A percentile compares a stretch with the other conserved stretches of the same genome.
phyloP scores from a whole-genome alignment of 768 basidiomycete genomes.

The Trametes coccinea region DNA sequence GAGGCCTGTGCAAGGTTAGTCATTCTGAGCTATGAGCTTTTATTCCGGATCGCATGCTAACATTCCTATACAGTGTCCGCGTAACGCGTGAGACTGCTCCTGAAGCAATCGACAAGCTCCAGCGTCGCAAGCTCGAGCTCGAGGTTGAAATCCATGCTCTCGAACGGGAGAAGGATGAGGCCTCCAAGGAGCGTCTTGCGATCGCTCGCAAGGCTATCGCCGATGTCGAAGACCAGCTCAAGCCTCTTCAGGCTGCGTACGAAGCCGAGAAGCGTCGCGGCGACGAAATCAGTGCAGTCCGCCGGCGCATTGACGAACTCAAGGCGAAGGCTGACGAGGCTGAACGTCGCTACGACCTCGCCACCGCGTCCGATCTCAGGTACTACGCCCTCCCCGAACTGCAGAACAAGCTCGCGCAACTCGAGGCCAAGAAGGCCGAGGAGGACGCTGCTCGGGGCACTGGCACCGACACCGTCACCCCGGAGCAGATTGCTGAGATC shows the following conservation, averaged over 20 bases:
- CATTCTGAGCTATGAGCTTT: background rate
- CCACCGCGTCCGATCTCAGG: conserved; percentile 81
- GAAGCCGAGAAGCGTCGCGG: conserved; percentile 83
- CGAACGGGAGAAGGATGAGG: conserved; percentile 87
- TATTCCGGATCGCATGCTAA: conserved; percentile 9
- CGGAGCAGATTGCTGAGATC: conserved; percentile 92
- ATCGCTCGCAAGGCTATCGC: conserved; percentile 75
- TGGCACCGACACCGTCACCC: conserved; percentile 70
- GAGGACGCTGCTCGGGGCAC: conserved; percentile 60
- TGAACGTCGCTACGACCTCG: conserved; percentile 78
- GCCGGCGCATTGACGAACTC: conserved; percentile 86
- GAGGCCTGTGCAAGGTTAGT: conserved; percentile 86
- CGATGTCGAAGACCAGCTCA: conserved; percentile 81
- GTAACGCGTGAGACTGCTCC: conserved; percentile 94
- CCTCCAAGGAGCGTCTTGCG: conserved; percentile 81
- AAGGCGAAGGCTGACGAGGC: conserved; percentile 92
- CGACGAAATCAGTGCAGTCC: conserved; percentile 74
- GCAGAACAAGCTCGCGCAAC: conserved; percentile 65
- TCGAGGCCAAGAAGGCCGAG: conserved; percentile 70
- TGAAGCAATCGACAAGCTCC: conserved; percentile 89
- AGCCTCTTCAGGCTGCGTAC: conserved; percentile 81
- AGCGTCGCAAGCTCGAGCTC: conserved; percentile 84
- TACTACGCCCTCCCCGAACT: conserved; percentile 93
- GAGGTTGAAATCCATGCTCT: conserved; percentile 95
- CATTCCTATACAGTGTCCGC: conserved; percentile 56